phyloP scores from a whole-genome alignment of 2,329 filamentous ascomycete species.

The Phialocephala sp. region DNA sequence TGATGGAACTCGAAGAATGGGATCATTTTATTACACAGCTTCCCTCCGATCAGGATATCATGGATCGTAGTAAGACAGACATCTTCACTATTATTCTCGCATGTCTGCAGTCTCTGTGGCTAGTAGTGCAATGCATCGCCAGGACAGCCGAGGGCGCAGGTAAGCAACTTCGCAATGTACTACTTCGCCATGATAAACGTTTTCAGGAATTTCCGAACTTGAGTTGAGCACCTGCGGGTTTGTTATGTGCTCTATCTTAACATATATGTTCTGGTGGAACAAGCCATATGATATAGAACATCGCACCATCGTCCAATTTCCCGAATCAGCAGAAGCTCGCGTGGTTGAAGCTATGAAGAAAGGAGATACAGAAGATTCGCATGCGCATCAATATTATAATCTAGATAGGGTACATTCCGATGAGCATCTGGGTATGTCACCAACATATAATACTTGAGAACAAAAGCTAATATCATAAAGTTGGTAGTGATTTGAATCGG shows the following conservation, averaged over 20 bases:
- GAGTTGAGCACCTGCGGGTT: constrained; percentile 10
- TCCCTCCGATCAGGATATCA: constrained; percentile 8
- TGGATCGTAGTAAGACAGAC: constrained; percentile 10
- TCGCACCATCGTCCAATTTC: constrained; percentile 1
- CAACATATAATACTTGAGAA: neutral
- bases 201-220: constrained; percentile 6
- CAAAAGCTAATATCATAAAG: neutral
- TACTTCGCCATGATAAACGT: neutral
- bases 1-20: neutral
- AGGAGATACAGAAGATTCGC: neutral
- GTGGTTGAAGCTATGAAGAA: neutral
- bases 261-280: constrained; percentile 10
- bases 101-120: constrained; percentile 2
- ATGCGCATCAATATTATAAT: neutral
- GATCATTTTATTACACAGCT: constrained; percentile 4
- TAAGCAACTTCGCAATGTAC: neutral
- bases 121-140: constrained; percentile 9
- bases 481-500: neutral
- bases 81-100: neutral
- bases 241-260: constrained; percentile 1
- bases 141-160: neutral
- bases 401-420: neutral
- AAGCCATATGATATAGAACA: constrained; percentile 15
- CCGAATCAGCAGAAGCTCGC: neutral
- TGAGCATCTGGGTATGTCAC: neutral